phyloP scores from a whole-genome alignment of 352 stramenopile species.

The Peronospora farinosa region DNA sequence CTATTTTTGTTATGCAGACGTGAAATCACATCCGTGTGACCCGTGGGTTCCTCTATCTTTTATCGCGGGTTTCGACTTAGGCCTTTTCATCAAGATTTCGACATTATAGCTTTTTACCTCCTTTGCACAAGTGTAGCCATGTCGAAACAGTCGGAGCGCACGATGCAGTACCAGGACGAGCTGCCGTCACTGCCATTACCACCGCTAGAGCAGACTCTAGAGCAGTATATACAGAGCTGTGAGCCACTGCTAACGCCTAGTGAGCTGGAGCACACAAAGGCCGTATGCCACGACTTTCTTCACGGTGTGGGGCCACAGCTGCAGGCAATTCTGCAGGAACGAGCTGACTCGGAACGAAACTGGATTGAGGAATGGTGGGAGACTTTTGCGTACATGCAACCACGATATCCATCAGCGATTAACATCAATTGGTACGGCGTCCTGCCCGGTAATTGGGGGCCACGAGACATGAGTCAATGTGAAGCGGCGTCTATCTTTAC shows the following conservation, averaged over 20 bases:
- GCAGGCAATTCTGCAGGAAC: slow-evolving; percentile 84
- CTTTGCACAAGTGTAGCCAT: slow-evolving; percentile 17
- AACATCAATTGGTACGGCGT: slow-evolving; percentile 98
- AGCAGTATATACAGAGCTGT: slow-evolving; percentile 89
- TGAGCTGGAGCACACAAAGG: slow-evolving; percentile 89
- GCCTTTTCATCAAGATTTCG: not conserved
- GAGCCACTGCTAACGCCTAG: slow-evolving; percentile 81
- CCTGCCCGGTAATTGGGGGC: slow-evolving; percentile 88
- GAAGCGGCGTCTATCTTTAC: slow-evolving; percentile 85
- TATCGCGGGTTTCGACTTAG: not conserved
- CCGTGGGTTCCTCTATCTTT: slow-evolving; percentile 16
- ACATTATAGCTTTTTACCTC: slow-evolving; percentile 15
- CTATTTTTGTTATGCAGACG: not conserved
- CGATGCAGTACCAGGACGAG: slow-evolving; percentile 78
- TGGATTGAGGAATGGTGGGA: slow-evolving; percentile 96
- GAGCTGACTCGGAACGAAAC: slow-evolving; percentile 77
- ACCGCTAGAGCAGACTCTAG: slow-evolving; percentile 89
- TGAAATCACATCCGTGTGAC: slow-evolving; percentile 28
- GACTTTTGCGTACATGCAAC: slow-evolving; percentile 93
- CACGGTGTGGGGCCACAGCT: slow-evolving; percentile 84
- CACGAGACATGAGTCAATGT: slow-evolving; percentile 88
- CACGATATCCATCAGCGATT: slow-evolving; percentile 91
- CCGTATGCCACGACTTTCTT: slow-evolving; percentile 88
- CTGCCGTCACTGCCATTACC: slow-evolving; percentile 91
- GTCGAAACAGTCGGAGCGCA: slow-evolving; percentile 38